phyloP scores from a whole-genome alignment of 129 eudicot genomes.

The Erigeron canadensis region DNA sequence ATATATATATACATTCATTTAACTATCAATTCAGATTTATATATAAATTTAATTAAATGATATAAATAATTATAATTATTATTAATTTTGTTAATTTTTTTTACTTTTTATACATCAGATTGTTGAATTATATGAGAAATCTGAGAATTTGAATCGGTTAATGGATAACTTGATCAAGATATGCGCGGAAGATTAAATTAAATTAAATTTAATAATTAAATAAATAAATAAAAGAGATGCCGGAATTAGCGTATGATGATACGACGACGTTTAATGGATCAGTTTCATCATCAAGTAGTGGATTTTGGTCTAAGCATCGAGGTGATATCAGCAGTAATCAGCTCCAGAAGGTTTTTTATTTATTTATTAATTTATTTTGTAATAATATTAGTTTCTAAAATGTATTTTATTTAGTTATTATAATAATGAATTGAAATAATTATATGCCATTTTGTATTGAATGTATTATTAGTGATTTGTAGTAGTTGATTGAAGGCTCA shows the following conservation, averaged over 20 bases:
- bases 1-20: background rate
- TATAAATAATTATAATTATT: background rate
- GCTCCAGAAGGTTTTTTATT: conserved; percentile 79
- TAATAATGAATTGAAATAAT: background rate
- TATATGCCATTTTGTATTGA: background rate
- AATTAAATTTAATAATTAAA: background rate
- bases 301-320: conserved; percentile 84
- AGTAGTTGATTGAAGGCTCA: background rate
- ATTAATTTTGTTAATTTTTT: conserved; percentile 7
- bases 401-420: background rate
- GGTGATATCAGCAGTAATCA: conserved; percentile 70
- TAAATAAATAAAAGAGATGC: conserved; percentile 43
- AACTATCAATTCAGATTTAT: conserved; percentile 18
- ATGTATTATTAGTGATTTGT: background rate
- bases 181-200: conserved; percentile 22
- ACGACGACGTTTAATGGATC: conserved; percentile 52
- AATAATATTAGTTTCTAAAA: conserved; percentile 8
- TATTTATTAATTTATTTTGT: conserved; percentile 11
- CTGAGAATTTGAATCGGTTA: conserved; percentile 8
- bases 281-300: conserved; percentile 41
- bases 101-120: conserved; percentile 25
- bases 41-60: background rate
- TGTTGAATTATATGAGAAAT: conserved; percentile 23
- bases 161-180: conserved; percentile 31
- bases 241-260: conserved; percentile 58